A percentile compares a stretch with the other conserved stretches of the same genome.
Conservation (phyloP, 305 asterid species). For the Fraxinus velutina region DNA sequence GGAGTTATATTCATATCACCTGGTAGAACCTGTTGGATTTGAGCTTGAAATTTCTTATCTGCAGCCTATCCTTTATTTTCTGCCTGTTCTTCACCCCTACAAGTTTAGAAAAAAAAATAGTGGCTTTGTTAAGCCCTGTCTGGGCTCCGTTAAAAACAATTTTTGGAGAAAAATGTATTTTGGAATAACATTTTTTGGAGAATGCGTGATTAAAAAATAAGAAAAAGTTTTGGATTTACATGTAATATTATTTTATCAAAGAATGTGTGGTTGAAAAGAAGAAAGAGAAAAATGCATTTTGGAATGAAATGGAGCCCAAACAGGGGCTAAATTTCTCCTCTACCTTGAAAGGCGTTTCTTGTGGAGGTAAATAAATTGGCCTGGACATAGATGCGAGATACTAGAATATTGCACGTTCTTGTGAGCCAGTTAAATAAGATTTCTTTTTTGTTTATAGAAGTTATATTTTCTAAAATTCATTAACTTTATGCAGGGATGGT, state of each 20-base stretch:
- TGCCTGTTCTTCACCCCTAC: neutral
- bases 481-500: slow-evolving; percentile 60
- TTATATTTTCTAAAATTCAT: slow-evolving; percentile 15
- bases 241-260: too few relatives aligned
- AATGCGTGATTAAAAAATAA: too few relatives aligned
- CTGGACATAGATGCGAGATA: neutral
- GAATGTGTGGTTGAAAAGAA: neutral
- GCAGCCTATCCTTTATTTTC: neutral
- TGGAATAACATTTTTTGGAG: neutral
- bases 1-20: neutral
- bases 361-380: neutral
- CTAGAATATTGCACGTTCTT: neutral
- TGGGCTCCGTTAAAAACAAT: neutral
- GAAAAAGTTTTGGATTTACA: neutral
- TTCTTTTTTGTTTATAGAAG: slow-evolving; percentile 1
- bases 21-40: neutral
- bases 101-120: neutral
- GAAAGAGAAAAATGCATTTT: neutral
- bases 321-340: neutral
- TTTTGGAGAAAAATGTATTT: neutral
- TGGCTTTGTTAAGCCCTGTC: neutral
- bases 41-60: neutral
- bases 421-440: neutral
- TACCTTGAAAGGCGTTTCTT: neutral
- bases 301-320: neutral